Evolutionary conservation across 371 early-diverging fungal species (phyloP).

Genomic region (Syncephalastrum contaminatum): DNA sequence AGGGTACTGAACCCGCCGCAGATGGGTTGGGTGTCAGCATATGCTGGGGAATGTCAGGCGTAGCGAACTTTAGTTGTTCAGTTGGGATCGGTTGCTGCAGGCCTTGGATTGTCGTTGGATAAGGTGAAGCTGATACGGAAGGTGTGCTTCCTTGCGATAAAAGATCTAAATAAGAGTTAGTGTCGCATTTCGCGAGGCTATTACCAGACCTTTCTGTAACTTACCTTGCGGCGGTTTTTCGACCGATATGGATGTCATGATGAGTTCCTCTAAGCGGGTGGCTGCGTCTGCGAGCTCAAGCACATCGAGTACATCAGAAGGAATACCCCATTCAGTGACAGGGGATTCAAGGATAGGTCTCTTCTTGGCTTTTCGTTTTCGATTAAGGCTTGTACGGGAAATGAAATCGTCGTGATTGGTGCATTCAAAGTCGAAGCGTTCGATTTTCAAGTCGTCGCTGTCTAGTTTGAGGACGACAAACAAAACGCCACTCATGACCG

Average conservation of each 20-base stretch:
- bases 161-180: neutral
- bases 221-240: constrained; percentile 19
- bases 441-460: constrained; percentile 33
- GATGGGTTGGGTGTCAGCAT: too few relatives aligned
- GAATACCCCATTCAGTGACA: constrained; percentile 41
- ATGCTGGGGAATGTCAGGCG: too few relatives aligned
- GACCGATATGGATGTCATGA: constrained; percentile 21
- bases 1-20: too few relatives aligned
- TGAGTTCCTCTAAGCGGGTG: constrained; percentile 15
- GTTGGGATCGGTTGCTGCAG: too few relatives aligned
- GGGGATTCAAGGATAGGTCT: constrained; percentile 33
- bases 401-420: constrained; percentile 38
- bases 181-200: constrained; percentile 14
- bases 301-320: constrained; percentile 23
- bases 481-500: constrained; percentile 19
- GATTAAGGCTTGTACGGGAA: constrained; percentile 13
- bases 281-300: constrained; percentile 29
- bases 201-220: neutral
- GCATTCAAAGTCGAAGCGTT: constrained; percentile 33
- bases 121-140: neutral
- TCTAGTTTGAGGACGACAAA: constrained; percentile 27
- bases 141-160: neutral
- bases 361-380: constrained; percentile 18
- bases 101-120: too few relatives aligned
- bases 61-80: too few relatives aligned